Evolutionary conservation across 306 rosid species (phyloP), one percentile per base, ranked within the genome.

Genomic region (Arachis hypogaea): DNA sequence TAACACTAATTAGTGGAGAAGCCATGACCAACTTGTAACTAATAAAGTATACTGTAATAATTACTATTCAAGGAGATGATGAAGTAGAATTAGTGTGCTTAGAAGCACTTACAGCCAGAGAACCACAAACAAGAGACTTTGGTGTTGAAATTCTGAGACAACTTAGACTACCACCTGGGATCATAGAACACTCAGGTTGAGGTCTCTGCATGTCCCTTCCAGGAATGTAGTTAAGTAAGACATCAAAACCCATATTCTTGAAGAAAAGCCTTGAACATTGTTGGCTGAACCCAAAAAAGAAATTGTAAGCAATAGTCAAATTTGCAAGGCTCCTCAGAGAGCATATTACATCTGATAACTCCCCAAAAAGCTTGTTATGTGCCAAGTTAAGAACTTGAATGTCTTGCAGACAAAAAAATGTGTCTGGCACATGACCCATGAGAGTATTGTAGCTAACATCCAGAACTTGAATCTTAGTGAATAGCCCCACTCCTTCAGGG

Each of bases 271-370:
- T 87, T 52, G 84, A 63, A 40, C 99, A 94, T 78, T 87, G 92
- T 65, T 87, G 90, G 67, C 90, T 90, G 54, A 94, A 84, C 87
- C 99, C 99, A 71, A 96, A 94, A 77, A 94, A 88, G 95, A 94
- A 94, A 75, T 94, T 94, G 84, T 82, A 89, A 33, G 99, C 83
- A 62, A 94, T 93, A 0, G 93, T 89, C 58, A 94, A 77, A 88
- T 94, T 94, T 65, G 86, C 47, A 11, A 94, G 82, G 72, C 83
- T 92, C 56, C 75, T 84, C 65, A 92, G 55, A 18, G 92, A 86
- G 76, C 99, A 94, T 6, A 94, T 80, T 58, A 87, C n/a, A 16
- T 94, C 99, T 8, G 99, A 91, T 9, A 94, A 70, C 56, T 82
- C 90, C 79, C 97, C 99, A 64, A 97, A 94, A 4, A 94, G 92